Evolutionary conservation across 106 monocot species (phyloP), one percentile per base, ranked within the genome.

Genomic region (Chionographis japonica): DNA sequence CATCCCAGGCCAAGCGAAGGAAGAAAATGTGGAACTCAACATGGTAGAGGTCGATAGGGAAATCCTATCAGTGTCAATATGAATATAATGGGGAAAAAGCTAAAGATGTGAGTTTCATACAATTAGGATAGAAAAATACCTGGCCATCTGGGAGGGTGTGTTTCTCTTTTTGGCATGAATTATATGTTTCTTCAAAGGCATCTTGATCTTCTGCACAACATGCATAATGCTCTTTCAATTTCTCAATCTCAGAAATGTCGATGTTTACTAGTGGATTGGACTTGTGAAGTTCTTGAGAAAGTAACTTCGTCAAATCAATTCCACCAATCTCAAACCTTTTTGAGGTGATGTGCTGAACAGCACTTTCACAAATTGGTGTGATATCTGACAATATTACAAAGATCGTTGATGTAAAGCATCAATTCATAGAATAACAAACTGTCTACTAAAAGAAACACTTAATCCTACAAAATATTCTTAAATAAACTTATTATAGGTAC

Each of bases 271-370:
- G 63, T 19, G 90, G 90, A 73, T 93, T 93, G 11, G 85, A 86
- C 78, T 99, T 88, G 5, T 76, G 67, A 64, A 99, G 92, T 75
- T 88, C 90, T 75, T 74, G 77, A 72, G 85, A 77, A 57, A 99
- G 72, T 58, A 99, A 75, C 17, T 88, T 82, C 61, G 93, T 99
- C 81, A 99, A 81, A 68, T 99, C 98, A 74, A 90, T 77, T 62
- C 98, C 98, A 35, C 98, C 98, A 66, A 99, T 83, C 67, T 88
- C 93, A 81, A 99, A 90, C 76, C 98, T 90, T 78, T 90, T 99
- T 40, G 93, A 99, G 39, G 98, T 90, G 83, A 99, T 85, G 80
- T 99, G 98, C 51, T 99, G 93, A 60, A 99, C 93, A 60, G 93
- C 93, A 77, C 90, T 93, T 90, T 99, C 98, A 79, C 80, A 85